Base-by-base conservation (phyloP, 441 rosid species). In the Populus trichocarpa region DNA sequence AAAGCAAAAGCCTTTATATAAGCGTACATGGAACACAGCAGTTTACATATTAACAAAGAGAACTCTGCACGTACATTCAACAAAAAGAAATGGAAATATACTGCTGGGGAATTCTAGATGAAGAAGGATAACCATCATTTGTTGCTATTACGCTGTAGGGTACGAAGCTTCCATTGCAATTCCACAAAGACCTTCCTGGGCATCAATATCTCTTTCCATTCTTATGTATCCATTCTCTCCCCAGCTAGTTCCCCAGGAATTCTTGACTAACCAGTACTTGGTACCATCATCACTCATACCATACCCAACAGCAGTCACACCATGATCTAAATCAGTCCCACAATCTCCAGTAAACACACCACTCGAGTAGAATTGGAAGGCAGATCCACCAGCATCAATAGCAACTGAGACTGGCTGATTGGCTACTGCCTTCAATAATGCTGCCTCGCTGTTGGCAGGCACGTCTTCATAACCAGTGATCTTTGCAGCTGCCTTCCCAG, bases 141-240 rank as follows among this genome's bases (percentile, higher is more conserved):
- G 70, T 13, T 64, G 36, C 14, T 2, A 64, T 74, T 38, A 74
- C 26, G 70, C 76, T 20, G 69, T 70, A 12, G 90, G 90, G 78
- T 85, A 89, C 2, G 80, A 85, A 75, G 89, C 80, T 8, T 26
- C 26, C 70, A 77, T 80, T 28, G 89, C 88, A 40, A 88, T 71
- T 11, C 91, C 91, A 76, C 93, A 87, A 13, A 75, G 74, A 8
- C 90, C 93, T 75, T 73, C 9, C 0, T 77, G 75, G 23, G 77
- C 81, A 67, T 69, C 79, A 33, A 75, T 81, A 42, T 78, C 88
- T 83, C 89, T 85, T 28, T 73, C 73, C 33, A 87, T 84, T 84
- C 84, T 88, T 78, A 86, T 86, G 64, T 80, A 88, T 2, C 89
- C 90, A 64, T 73, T 63, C 35, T 88, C 91, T 25, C 88, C 91